Conservation (phyloP, 495 filamentous ascomycete genomes). For the Penicillium cosmopolitanum region DNA sequence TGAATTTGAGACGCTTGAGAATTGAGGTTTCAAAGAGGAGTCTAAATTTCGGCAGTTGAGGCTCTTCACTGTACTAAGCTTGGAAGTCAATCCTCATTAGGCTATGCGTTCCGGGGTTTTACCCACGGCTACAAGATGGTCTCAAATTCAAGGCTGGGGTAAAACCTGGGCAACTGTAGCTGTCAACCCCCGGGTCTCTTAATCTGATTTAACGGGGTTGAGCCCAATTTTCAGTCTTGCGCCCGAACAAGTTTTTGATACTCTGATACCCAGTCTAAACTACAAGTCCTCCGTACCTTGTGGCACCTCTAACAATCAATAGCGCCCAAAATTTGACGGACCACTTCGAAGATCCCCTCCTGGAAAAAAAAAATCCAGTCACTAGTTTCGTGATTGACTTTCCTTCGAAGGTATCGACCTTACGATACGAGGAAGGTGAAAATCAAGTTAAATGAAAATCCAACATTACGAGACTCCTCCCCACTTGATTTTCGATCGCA, state of each 20-base stretch:
- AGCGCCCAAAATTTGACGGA: not conserved
- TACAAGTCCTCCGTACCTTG: not conserved
- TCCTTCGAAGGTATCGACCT: not conserved
- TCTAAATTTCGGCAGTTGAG: conserved; percentile 4
- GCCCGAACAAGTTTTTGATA: not conserved
- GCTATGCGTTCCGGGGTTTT: not conserved
- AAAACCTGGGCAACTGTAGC: not conserved
- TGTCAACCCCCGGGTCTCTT: not conserved
- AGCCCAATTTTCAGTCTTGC: not conserved
- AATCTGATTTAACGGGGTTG: conserved; percentile 1
- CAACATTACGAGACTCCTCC: not conserved
- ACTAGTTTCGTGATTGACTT: not conserved
- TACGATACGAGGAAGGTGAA: not conserved
- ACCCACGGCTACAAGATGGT: not conserved
- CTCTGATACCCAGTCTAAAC: not conserved
- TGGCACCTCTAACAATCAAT: not conserved
- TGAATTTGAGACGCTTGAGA: not conserved
- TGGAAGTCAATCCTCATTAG: conserved; percentile 3
- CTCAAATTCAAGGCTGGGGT: conserved; percentile 1
- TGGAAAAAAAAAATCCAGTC: not conserved
- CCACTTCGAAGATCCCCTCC: not conserved
- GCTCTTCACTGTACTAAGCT: not conserved
- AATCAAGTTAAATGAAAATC: not conserved
- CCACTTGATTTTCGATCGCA: conserved; percentile 1
- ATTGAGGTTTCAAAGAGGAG: not conserved